Conservation (phyloP, 2,329 filamentous ascomycete genomes). For the Thielaviopsis ethacetica region DNA sequence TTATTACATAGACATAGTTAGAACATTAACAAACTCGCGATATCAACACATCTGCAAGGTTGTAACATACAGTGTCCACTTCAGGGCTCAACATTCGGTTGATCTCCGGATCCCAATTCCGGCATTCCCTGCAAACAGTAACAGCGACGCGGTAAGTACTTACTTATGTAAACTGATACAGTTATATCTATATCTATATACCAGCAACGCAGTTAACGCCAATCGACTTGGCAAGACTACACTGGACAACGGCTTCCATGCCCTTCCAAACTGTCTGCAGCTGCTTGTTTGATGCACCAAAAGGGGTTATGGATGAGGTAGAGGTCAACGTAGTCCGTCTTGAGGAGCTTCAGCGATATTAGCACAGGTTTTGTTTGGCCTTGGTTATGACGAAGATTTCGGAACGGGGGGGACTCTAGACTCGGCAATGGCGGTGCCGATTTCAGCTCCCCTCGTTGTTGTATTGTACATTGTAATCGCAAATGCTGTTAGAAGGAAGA, state of each 20-base stretch:
- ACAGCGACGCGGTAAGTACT: no score
- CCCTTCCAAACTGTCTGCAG: constrained; percentile 17
- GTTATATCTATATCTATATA: no score
- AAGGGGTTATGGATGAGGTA: constrained; percentile 33
- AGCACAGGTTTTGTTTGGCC: constrained; percentile 25
- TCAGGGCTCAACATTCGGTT: no score
- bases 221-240: constrained; percentile 27
- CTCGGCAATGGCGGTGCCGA: constrained; percentile 26
- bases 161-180: no score
- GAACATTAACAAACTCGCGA: no score
- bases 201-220: constrained; percentile 49
- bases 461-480: constrained; percentile 20
- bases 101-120: no score
- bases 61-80: no score
- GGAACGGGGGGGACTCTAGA: constrained; percentile 22
- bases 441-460: constrained; percentile 28
- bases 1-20: no score
- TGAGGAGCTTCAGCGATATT: constrained; percentile 33
- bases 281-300: constrained; percentile 6
- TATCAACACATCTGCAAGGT: no score
- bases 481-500: no score
- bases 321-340: constrained; percentile 35
- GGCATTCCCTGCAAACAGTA: no score
- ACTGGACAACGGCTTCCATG: constrained; percentile 23
- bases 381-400: constrained; percentile 40